A percentile compares a stretch with the other conserved stretches of the same genome.
phyloP scores from a whole-genome alignment of 331 rosid species.

The Spiraea crenata region DNA sequence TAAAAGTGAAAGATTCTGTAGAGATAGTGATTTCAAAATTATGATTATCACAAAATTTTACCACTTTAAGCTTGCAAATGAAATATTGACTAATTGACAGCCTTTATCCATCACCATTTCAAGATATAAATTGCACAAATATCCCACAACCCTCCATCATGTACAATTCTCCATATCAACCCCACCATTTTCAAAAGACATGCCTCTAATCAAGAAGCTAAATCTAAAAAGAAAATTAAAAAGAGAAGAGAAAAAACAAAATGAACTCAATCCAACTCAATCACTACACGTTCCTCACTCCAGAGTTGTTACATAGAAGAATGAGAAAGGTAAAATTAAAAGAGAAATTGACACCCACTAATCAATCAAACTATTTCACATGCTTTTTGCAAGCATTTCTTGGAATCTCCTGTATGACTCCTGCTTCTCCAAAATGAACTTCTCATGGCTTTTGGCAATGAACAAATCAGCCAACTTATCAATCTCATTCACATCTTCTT shows the following conservation, averaged over 20 bases:
- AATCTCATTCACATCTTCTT: conserved; percentile 55
- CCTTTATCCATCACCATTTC: conserved; percentile 19
- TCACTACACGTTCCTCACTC: conserved; percentile 26
- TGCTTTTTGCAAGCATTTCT: conserved; percentile 89
- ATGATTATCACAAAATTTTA: neutral
- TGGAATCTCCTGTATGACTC: conserved; percentile 84
- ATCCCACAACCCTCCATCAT: conserved; percentile 31
- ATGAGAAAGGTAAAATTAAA: conserved; percentile 11
- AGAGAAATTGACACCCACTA: neutral
- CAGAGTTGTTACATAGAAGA: conserved; percentile 14
- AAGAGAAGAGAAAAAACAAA: conserved; percentile 3
- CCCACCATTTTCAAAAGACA: conserved; percentile 28
- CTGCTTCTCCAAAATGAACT: conserved; percentile 87
- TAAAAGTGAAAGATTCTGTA: no score
- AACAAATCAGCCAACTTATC: conserved; percentile 81
- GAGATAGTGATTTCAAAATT: no score
- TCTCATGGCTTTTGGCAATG: conserved; percentile 80
- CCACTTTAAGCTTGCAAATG: neutral
- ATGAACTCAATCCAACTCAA: conserved; percentile 18
- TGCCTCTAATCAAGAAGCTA: conserved; percentile 19
- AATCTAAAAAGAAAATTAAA: conserved; percentile 6
- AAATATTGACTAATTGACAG: neutral
- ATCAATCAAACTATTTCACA: conserved; percentile 30
- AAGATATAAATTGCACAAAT: conserved; percentile 49
- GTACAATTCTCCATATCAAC: conserved; percentile 42